These are phyloP conservation scores for Penicillium frequentans DNA, from an alignment of 2,329 filamentous ascomycete genomes.

Conservation along the genomic window DNA sequence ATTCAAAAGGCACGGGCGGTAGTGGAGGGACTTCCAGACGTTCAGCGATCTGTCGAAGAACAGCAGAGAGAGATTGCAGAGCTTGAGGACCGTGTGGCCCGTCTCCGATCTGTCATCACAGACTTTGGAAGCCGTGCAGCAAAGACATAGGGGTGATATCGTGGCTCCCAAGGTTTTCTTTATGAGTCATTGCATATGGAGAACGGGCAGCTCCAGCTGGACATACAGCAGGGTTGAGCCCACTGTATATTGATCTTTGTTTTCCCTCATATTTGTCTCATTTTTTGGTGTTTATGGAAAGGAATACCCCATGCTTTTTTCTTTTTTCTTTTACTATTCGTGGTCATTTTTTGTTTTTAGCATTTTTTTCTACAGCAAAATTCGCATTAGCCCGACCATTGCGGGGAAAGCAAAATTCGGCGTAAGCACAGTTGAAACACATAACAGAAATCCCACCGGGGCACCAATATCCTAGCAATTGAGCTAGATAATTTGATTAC, in stretches of 20 bases:
- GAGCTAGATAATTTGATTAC: too few species aligned
- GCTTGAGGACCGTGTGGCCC: constrained; percentile 40
- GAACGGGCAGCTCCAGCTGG: not conserved
- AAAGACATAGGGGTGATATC: not conserved
- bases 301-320: constrained; percentile 17
- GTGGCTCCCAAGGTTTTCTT: constrained; percentile 1
- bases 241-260: not conserved
- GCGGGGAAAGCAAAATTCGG: not conserved
- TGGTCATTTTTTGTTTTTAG: not conserved
- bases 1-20: constrained; percentile 71
- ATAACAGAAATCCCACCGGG: not conserved
- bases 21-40: constrained; percentile 44
- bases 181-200: not conserved
- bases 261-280: not conserved
- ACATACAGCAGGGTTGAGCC: not conserved
- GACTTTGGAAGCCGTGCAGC: constrained; percentile 41
- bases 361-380: not conserved
- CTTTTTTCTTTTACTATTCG: not conserved
- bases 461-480: not conserved
- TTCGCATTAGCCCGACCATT: not conserved
- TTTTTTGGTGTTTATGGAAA: constrained; percentile 14
- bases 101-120: constrained; percentile 40
- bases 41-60: constrained; percentile 44
- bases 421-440: not conserved
- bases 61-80: constrained; percentile 46